A percentile compares a stretch with the other conserved stretches of the same genome.
Conservation (phyloP, 257 asterid genomes). For the Solanum peruvianum region DNA sequence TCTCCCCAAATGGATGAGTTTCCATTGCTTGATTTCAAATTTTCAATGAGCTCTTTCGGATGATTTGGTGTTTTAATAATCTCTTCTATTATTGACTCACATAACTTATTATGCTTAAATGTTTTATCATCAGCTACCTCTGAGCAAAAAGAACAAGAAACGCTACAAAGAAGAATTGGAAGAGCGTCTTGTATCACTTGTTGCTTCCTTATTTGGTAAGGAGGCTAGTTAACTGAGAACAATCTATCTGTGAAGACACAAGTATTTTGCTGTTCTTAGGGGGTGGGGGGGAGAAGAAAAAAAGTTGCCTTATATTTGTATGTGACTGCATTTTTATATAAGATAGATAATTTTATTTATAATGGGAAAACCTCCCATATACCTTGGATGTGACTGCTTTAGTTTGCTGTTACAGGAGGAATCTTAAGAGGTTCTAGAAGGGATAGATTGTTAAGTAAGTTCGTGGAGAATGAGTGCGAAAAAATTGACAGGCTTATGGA, state of each 20-base stretch:
- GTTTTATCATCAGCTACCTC: constrained; percentile 48
- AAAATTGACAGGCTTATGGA: constrained; percentile 97
- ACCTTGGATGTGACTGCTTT: not conserved
- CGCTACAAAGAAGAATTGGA: constrained; percentile 72
- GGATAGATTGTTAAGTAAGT: constrained; percentile 86
- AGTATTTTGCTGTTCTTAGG: not conserved
- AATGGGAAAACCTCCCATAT: not conserved
- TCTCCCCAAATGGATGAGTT: not conserved
- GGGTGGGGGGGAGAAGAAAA: not conserved
- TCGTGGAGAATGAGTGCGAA: constrained; percentile 94
- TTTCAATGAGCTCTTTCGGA: not conserved
- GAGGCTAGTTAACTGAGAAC: constrained; percentile 7
- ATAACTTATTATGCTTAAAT: not conserved
- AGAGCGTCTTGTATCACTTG: constrained; percentile 83
- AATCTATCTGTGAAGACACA: not conserved
- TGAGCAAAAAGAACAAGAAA: constrained; percentile 90
- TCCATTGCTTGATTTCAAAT: not conserved
- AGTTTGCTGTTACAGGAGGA: constrained; percentile 46
- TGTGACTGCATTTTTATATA: not conserved
- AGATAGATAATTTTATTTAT: not conserved
- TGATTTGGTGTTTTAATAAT: not conserved
- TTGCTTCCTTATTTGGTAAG: constrained; percentile 96
- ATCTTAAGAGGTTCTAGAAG: constrained; percentile 90
- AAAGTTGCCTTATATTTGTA: not conserved
- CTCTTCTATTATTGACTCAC: not conserved